Conservation (phyloP, 2,329 filamentous ascomycete genomes). For the Piedraia hortae region DNA sequence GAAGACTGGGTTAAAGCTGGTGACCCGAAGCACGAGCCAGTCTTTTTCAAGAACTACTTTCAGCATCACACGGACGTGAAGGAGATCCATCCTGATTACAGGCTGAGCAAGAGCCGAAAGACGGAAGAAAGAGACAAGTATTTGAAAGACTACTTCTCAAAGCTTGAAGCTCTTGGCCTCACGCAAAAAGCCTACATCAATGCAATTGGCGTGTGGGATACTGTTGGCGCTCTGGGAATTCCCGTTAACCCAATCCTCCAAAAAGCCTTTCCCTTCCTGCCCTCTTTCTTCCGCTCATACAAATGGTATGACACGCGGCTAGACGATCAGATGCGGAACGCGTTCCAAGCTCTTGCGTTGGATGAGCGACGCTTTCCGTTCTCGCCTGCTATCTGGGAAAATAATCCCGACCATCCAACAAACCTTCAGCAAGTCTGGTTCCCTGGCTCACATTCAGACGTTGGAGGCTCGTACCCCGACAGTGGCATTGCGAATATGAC, state of each 20-base stretch:
- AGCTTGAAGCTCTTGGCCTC: constrained; percentile 5
- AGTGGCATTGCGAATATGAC: constrained; percentile 13
- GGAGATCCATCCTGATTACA: constrained; percentile 3
- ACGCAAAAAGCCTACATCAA: constrained; percentile 13
- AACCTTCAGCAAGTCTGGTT: constrained; percentile 25
- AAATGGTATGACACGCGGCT: constrained; percentile 13
- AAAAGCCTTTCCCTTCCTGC: constrained; percentile 6
- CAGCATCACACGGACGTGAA: constrained; percentile 4
- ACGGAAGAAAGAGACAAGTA: constrained; percentile 5
- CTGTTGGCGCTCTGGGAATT: constrained; percentile 17
- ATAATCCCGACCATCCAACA: constrained; percentile 6
- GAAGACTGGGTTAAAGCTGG: constrained; percentile 12
- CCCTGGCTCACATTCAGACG: constrained; percentile 24
- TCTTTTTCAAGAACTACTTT: constrained; percentile 9
- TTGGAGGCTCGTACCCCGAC: constrained; percentile 20
- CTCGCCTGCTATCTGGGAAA: constrained; percentile 23
- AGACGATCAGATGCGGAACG: constrained; percentile 19
- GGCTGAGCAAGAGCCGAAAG: constrained; percentile 3
- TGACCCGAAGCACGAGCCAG: constrained; percentile 7
- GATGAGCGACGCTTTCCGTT: constrained; percentile 26
- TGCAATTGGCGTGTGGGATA: constrained; percentile 23
- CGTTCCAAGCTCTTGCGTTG: constrained; percentile 27
- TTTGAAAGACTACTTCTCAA: constrained; percentile 7
- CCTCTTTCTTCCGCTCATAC: constrained; percentile 10
- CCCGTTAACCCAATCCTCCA: constrained; percentile 12